Evolutionary conservation across 139 green algal genomes (phyloP), one percentile per base, ranked within the genome.

Genomic region (Nannochloris sp.): DNA sequence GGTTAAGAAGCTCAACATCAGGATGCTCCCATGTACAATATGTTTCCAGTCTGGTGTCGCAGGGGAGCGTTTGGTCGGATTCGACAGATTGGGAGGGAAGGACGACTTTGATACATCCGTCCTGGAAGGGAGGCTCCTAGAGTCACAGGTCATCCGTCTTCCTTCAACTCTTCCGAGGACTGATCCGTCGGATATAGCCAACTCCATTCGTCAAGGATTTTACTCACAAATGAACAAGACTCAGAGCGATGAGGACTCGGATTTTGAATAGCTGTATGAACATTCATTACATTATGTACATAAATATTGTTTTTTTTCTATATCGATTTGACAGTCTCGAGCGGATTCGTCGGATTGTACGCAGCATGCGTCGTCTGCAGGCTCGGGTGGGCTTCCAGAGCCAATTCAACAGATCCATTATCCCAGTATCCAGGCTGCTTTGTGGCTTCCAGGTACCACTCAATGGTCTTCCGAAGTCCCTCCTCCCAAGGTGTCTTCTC

Each of bases 1-100:
- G 74, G 90, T 88, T 11, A 81, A 88, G 18, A 97, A 97, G 79
- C 82, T 97, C 1, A 73, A 91, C 61, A 78, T 96, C 36, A 76
- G 87, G 64, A 77, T 91, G 77, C 79, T 97, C 50, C 91, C 91
- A 5, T 92, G 81, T 48, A 58, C 96, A 9, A 69, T 96, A 16
- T 69, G 84, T 34, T 96, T 97, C 62, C 64, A 69, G 6, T 67
- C 84, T 44, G 90, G 90, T 19, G 75, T 93, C 7, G 83, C 82
- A 3, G 77, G 82, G 44, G 88, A 89, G 36, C 54, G 85, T 9
- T 46, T 95, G 4, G 81, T 90, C 7, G 91, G 91, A 37, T 97
- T 97, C 78, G 88, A 96, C 31, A 79, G 84, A 5, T 70, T 96
- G 6, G 87, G 90, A 1, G 81, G 66, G 8, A 78, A 72, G 1